Percentiles rank a stretch among this genome's conserved stretches.
phyloP scores from a whole-genome alignment of 495 filamentous ascomycete genomes.

The Neurospora cerealis region DNA sequence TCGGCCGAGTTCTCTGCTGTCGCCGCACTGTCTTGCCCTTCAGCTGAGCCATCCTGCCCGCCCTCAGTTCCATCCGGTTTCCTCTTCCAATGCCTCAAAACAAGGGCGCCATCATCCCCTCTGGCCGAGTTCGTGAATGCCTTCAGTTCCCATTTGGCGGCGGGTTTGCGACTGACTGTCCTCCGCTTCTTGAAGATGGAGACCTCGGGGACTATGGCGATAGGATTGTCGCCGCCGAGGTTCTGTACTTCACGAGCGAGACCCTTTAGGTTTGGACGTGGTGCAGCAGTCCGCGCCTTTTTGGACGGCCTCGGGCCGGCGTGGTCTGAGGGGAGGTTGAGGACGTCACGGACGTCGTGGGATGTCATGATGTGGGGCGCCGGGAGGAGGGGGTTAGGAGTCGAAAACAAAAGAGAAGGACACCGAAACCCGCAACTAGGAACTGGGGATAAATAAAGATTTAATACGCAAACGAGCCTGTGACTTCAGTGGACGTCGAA shows the following conservation, averaged over 20 bases:
- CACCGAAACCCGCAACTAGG: not conserved
- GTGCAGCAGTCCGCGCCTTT: constrained; percentile 63
- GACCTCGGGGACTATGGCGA: constrained; percentile 37
- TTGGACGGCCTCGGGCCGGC: constrained; percentile 53
- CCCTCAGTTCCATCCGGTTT: constrained; percentile 23
- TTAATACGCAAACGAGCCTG: not conserved
- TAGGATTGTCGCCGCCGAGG: constrained; percentile 39
- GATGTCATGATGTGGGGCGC: constrained; percentile 52
- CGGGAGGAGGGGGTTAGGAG: not conserved
- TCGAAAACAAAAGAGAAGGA: not conserved
- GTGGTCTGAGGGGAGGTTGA: constrained; percentile 64
- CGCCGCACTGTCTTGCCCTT: constrained; percentile 6
- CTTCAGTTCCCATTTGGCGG: constrained; percentile 41
- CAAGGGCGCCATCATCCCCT: constrained; percentile 34
- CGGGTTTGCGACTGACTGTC: constrained; percentile 52
- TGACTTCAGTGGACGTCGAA: not conserved
- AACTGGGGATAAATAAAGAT: not conserved
- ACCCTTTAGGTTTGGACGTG: constrained; percentile 54
- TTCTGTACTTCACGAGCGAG: constrained; percentile 52
- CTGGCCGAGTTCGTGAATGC: constrained; percentile 47
- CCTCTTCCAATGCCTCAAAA: constrained; percentile 59
- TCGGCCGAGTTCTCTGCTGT: constrained; percentile 12
- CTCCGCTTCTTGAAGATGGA: constrained; percentile 39
- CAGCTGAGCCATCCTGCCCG: constrained; percentile 5
- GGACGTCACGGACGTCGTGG: constrained; percentile 79